phyloP scores from a whole-genome alignment of 768 basidiomycete species.

The Rhodotorula graminis region DNA sequence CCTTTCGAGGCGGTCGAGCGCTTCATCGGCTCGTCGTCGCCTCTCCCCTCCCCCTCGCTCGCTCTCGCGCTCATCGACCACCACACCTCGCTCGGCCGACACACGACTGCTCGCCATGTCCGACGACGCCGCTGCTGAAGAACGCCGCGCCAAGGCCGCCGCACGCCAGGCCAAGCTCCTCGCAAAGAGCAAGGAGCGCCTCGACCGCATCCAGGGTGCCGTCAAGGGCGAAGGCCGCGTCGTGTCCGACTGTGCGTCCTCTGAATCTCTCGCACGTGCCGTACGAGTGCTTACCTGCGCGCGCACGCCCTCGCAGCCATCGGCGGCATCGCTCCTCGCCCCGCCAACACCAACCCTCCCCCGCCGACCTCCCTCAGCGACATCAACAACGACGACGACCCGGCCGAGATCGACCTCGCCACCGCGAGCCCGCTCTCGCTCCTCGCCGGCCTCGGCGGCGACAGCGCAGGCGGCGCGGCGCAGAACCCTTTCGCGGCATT shows the following conservation, averaged over 20 bases:
- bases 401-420: conserved; percentile 34
- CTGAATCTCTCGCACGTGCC: background rate
- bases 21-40: no score
- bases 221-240: conserved; percentile 33
- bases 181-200: conserved; percentile 25
- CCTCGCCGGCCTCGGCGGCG: background rate
- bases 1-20: no score
- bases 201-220: conserved; percentile 33
- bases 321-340: background rate
- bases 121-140: conserved; percentile 7
- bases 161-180: conserved; percentile 33
- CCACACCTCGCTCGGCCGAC: no score
- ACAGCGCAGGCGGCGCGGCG: background rate
- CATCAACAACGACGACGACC: conserved; percentile 37
- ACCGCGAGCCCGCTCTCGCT: conserved; percentile 12
- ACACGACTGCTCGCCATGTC: background rate
- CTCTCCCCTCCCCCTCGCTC: background rate
- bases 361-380: conserved; percentile 11
- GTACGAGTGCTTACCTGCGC: background rate
- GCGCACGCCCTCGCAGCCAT: background rate
- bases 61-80: background rate
- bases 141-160: conserved; percentile 2
- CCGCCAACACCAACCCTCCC: background rate
- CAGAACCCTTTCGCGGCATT: conserved; percentile 8
- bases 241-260: conserved; percentile 24